Base-by-base conservation (phyloP, 768 basidiomycete genomes). In the Pisolithus sp. region DNA sequence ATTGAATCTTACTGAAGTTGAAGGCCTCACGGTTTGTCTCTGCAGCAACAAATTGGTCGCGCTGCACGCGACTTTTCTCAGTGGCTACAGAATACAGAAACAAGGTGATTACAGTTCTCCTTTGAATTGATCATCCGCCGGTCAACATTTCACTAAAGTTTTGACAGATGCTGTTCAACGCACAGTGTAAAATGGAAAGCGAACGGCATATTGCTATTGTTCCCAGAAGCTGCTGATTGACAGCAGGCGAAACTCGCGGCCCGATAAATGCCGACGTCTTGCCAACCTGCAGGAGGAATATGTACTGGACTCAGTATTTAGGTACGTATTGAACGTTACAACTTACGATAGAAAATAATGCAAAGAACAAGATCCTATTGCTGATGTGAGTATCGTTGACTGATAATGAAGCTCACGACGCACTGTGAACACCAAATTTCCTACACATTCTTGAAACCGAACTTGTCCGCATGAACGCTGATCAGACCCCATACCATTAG, bases 401-500 rank as follows among this genome's bases (percentile, higher is more conserved):
- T 49, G n/a, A 41, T 54, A 47, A 28, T 34, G 18, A 45, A 18
- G 26, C n/a, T 7, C 41, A n/a, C 17, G 20, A 63, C 71, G 36
- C 63, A 46, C 37, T 20, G 5, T 9, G 50, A 67, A 50, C 56
- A 82, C 83, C 85, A 86, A 28, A 86, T 80, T 64, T 89, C 88
- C 86, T 87, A 89, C 53, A 83, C 78, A 60, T 89, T 83, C 66
- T 91, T 86, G 71, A 89, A 89, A 12, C 86, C 87, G 59, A 91
- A 83, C 42, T 77, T 81, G 59, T 79, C 65, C 15, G 85, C 86
- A 57, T 82, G 83, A 2, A 89, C 76, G n/a, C 87, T 86, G 56
- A 85, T 79, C 23, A 89, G 77, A 37, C 86, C 86, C 86, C 86
- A 89, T 5, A 83, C 58, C 9, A 82, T 84, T 44, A 87, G 64